phyloP scores from a whole-genome alignment of 1,284 basidiomycete species.

The Psilocybe mexicana region DNA sequence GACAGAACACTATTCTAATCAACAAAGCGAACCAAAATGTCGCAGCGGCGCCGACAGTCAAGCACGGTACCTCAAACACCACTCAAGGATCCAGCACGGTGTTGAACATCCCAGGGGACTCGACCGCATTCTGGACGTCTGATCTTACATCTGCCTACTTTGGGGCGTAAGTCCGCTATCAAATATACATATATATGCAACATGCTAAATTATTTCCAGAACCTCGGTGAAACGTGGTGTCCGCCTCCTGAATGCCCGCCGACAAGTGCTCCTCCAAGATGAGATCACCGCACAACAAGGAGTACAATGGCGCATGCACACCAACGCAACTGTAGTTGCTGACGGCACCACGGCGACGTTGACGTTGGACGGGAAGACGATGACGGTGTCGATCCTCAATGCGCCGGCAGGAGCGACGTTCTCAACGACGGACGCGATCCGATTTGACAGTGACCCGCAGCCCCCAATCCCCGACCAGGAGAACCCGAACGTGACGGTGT shows the following conservation, averaged over 20 bases:
- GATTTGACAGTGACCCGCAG: conserved; percentile 63
- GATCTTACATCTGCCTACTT: conserved; percentile 85
- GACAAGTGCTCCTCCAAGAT: conserved; percentile 91
- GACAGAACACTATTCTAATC: conserved; percentile 93
- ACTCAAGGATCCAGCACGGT: conserved; percentile 83
- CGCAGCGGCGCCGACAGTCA: conserved; percentile 61
- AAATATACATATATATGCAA: neutral
- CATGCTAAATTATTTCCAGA: conserved; percentile 23
- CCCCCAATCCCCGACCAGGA: conserved; percentile 69
- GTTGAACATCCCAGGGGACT: conserved; percentile 56
- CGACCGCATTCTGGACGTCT: conserved; percentile 83
- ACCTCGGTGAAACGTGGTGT: conserved; percentile 83
- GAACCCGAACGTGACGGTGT: conserved; percentile 80
- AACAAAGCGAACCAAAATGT: conserved; percentile 83
- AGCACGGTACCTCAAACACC: conserved; percentile 60
- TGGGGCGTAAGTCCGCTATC: conserved; percentile 53
- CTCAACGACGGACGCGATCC: conserved; percentile 45
- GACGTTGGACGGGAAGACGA: conserved; percentile 59
- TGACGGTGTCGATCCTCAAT: conserved; percentile 60
- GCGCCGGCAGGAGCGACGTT: conserved; percentile 63
- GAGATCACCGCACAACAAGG: conserved; percentile 65
- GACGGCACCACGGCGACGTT: conserved; percentile 65
- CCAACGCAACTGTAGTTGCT: conserved; percentile 57
- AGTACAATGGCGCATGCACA: conserved; percentile 94
- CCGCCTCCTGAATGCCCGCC: conserved; percentile 83